phyloP scores from a whole-genome alignment of 2,329 filamentous ascomycete genomes.

The Ophiosphaerella korrae region DNA sequence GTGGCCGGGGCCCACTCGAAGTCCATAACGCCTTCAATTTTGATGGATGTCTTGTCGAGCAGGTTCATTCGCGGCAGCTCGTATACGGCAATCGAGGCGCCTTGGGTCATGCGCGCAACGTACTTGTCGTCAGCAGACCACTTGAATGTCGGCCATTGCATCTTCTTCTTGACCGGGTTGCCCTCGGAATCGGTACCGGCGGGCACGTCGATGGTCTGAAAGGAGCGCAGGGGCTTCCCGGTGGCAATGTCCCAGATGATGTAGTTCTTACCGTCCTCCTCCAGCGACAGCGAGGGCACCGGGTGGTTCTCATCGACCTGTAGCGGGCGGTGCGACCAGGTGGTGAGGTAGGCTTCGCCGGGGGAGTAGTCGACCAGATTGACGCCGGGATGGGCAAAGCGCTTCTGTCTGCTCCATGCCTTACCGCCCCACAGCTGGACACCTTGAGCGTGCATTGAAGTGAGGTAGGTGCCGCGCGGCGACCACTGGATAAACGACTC shows the following conservation, averaged over 20 bases:
- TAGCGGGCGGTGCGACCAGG: constrained; percentile 95
- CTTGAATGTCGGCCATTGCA: constrained; percentile 98
- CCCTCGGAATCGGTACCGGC: constrained; percentile 66
- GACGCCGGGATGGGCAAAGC: constrained; percentile 93
- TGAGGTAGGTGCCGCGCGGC: constrained; percentile 89
- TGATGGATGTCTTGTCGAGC: constrained; percentile 88
- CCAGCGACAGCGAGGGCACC: constrained; percentile 71
- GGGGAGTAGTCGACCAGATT: constrained; percentile 97
- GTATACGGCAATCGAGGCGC: constrained; percentile 88
- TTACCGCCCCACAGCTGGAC: constrained; percentile 95
- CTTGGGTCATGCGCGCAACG: constrained; percentile 87
- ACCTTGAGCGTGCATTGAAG: constrained; percentile 93
- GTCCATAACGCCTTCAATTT: constrained; percentile 95
- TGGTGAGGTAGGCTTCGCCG: constrained; percentile 88
- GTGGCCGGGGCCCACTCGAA: constrained; percentile 96
- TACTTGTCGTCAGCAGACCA: constrained; percentile 99
- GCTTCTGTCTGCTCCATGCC: constrained; percentile 86
- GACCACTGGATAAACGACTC: constrained; percentile 99
- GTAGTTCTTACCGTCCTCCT: constrained; percentile 99
- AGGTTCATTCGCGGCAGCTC: constrained; percentile 88
- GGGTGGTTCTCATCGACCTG: constrained; percentile 88
- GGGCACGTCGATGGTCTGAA: constrained; percentile 84
- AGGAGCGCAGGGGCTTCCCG: constrained; percentile 86
- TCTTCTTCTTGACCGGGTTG: constrained; percentile 80
- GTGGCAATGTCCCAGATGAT: constrained; percentile 97